phyloP scores from a whole-genome alignment of 2,329 filamentous ascomycete genomes.

The Helotiales sp. region DNA sequence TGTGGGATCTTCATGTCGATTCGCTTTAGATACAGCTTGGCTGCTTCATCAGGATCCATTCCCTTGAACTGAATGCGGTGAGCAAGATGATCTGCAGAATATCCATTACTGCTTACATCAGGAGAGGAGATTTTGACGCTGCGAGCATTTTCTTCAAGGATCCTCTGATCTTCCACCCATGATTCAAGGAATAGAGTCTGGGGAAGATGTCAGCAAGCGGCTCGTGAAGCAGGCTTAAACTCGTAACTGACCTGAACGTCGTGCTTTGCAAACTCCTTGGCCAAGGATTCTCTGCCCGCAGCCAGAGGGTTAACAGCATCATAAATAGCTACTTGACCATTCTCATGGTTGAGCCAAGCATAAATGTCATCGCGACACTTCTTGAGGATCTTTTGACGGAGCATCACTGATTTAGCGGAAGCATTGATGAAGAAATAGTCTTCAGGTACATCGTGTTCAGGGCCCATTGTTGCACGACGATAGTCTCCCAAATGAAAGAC shows the following conservation, averaged over 20 bases:
- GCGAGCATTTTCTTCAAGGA: conserved; percentile 94
- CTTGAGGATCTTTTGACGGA: conserved; percentile 96
- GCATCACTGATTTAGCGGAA: conserved; percentile 84
- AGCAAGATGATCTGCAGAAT: conserved; percentile 6
- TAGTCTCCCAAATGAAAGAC: conserved; percentile 98
- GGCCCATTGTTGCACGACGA: conserved; percentile 83
- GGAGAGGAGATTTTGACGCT: conserved; percentile 98
- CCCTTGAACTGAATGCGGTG: conserved; percentile 67
- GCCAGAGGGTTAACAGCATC: conserved; percentile 95
- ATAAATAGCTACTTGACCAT: conserved; percentile 97
- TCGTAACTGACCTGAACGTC: conserved; percentile 71
- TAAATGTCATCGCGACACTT: conserved; percentile 98
- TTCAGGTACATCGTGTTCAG: conserved; percentile 81
- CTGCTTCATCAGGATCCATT: conserved; percentile 90
- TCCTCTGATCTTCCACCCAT: conserved; percentile 87
- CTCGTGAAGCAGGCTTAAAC: neutral
- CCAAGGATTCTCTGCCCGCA: conserved; percentile 76
- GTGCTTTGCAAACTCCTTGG: conserved; percentile 97
- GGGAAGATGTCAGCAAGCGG: conserved; percentile 13
- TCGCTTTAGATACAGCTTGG: conserved; percentile 84
- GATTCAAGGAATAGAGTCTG: conserved; percentile 97
- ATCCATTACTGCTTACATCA: conserved; percentile 59
- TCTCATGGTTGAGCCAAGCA: conserved; percentile 92
- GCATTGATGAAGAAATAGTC: conserved; percentile 98
- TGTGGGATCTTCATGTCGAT: conserved; percentile 92